Percentiles rank a stretch among this genome's conserved stretches.
Evolutionary conservation across 371 early-diverging fungal species (phyloP).

Genomic region (Nematocida parisii): DNA sequence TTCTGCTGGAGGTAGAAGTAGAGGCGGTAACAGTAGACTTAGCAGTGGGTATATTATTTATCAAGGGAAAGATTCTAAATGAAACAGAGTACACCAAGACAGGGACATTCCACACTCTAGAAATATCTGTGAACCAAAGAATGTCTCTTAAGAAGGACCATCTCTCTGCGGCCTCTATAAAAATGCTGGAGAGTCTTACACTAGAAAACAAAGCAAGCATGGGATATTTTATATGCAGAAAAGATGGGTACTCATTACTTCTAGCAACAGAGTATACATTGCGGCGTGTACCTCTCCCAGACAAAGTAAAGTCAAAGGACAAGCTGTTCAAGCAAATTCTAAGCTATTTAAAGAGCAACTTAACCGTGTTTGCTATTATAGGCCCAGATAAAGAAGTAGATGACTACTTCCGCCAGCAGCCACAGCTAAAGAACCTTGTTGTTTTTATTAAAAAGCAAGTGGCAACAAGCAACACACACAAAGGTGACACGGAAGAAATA

Average conservation of each 20-base stretch:
- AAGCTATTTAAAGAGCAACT: constrained; percentile 30
- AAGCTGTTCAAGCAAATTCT: constrained; percentile 42
- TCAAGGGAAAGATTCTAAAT: constrained; percentile 65
- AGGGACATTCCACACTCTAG: constrained; percentile 68
- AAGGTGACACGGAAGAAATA: constrained; percentile 58
- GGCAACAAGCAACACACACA: constrained; percentile 51
- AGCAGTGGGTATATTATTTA: constrained; percentile 61
- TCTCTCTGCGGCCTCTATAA: constrained; percentile 46
- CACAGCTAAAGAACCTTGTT: constrained; percentile 3
- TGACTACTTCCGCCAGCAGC: not conserved
- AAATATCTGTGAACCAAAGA: constrained; percentile 61
- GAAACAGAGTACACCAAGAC: constrained; percentile 67
- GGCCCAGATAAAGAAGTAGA: constrained; percentile 43
- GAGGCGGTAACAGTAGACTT: constrained; percentile 64
- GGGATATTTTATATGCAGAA: constrained; percentile 65
- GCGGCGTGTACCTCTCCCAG: constrained; percentile 57
- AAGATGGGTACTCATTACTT: constrained; percentile 61
- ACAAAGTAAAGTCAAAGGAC: constrained; percentile 62
- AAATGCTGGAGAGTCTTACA: constrained; percentile 53
- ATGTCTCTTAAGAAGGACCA: constrained; percentile 62
- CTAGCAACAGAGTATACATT: constrained; percentile 43
- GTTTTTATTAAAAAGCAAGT: constrained; percentile 59
- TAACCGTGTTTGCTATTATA: constrained; percentile 50
- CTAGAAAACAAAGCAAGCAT: constrained; percentile 60
- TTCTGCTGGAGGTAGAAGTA: constrained; percentile 63